Evolutionary conservation across 176 grass and related monocot genomes (phyloP).

Genomic region (Bonia amplexicaulis): DNA sequence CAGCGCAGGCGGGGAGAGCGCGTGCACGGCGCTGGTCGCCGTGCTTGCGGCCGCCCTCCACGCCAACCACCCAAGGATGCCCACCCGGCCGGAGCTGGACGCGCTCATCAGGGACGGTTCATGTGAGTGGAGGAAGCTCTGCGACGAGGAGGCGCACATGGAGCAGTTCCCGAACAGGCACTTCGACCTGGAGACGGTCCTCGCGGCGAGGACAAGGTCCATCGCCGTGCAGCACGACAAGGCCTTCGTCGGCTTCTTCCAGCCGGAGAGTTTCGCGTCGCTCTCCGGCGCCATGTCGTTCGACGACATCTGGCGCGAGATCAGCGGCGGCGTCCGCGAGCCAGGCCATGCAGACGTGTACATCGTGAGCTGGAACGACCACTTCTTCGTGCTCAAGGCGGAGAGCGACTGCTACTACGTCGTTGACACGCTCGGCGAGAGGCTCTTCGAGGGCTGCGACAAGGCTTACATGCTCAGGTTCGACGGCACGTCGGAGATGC

Average conservation of each 20-base stretch:
- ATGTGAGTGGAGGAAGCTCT: constrained; percentile 78
- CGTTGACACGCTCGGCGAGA: constrained; percentile 86
- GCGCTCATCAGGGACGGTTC: constrained; percentile 82
- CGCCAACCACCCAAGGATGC: constrained; percentile 44
- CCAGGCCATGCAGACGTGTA: constrained; percentile 44
- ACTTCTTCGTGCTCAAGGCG: constrained; percentile 93
- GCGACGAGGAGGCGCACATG: constrained; percentile 49
- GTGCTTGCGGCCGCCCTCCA: constrained; percentile 74
- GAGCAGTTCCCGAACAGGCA: constrained; percentile 78
- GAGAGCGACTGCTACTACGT: constrained; percentile 67
- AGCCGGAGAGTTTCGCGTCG: constrained; percentile 83
- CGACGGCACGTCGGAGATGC: constrained; percentile 76
- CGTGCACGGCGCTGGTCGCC: constrained; percentile 85
- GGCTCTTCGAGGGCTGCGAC: constrained; percentile 80
- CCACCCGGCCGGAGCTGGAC: constrained; percentile 57
- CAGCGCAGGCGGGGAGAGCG: constrained; percentile 90
- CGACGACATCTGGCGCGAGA: constrained; percentile 80
- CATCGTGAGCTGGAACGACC: constrained; percentile 97
- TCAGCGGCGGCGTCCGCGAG: constrained; percentile 12
- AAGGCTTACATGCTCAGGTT: constrained; percentile 90
- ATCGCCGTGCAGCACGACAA: constrained; percentile 63
- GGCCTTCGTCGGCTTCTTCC: constrained; percentile 92
- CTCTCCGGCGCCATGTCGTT: constrained; percentile 81
- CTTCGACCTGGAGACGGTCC: constrained; percentile 88
- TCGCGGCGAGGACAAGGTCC: constrained; percentile 52